Base-by-base conservation (phyloP, 257 asterid species). In the Euphrasia confusa region DNA sequence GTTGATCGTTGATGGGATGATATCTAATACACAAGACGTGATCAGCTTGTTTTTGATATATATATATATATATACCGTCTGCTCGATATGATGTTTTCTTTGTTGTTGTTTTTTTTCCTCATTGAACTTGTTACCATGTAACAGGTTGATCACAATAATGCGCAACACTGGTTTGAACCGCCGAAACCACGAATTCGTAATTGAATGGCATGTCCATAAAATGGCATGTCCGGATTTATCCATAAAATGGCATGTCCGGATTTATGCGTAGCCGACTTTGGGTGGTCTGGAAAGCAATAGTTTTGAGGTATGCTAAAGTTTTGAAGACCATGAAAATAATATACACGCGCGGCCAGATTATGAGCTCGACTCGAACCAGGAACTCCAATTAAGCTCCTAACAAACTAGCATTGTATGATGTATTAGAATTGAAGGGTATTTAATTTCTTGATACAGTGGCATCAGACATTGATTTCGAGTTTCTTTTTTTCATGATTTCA, bases 291-390 rank as follows among this genome's bases (percentile, higher is more conserved):
- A 7, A 6, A 26, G 33, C 26, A 2, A 2, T 14, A 18, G 59
- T 24, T 10, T 54, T 54, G 59, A 54, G 35, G 33, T 18, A 54
- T 54, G 59, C 59, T 54, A 7, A 54, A 54, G 59, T 54, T 6
- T 11, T 54, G 30, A 27, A 45, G 52, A 45, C 15, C 1, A 12
- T 45, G 52, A 15, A 45, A 45, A 11, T 45, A 45, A 5, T 35
- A 35, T 35, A 7, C 40, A 35, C 10, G 1, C 40, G 7, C 10
- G 1, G 0, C 7, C 24, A 7, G 10, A 1, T 2, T 35, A 1
- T 35, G 40, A 35, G 9, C 40, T 35, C 40, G 40, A 45, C 52
- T 45, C 15, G 52, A 10, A 12, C 52, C 2, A 45, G 17, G 5
- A n/a, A 12, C n/a, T 45, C 3, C 17, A 45, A 21, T 21, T 21